Evolutionary conservation across 345 rosid genomes (phyloP).

Genomic region (Eutrema japonicum): DNA sequence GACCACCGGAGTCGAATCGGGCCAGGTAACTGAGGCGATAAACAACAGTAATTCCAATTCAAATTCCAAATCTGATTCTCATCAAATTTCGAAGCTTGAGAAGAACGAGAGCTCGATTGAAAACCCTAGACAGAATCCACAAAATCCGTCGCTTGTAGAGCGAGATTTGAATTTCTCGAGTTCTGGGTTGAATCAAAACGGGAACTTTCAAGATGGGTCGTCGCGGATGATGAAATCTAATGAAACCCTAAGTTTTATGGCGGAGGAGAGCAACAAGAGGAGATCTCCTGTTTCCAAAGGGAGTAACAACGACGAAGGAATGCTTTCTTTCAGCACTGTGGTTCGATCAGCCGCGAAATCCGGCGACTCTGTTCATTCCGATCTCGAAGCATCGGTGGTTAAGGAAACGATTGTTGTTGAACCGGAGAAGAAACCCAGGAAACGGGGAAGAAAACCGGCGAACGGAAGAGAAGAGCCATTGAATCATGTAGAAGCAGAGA

Average conservation of each 20-base stretch:
- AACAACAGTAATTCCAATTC: conserved; percentile 41
- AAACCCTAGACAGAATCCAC: conserved; percentile 28
- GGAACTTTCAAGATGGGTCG: conserved; percentile 57
- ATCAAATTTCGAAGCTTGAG: conserved; percentile 35
- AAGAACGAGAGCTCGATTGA: conserved; percentile 38
- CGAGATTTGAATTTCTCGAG: conserved; percentile 73
- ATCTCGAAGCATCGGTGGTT: conserved; percentile 92
- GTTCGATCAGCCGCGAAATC: conserved; percentile 61
- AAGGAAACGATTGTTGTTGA: conserved; percentile 73
- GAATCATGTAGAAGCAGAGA: conserved; percentile 99
- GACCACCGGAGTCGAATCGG: conserved; percentile 47
- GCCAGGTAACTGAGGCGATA: conserved; percentile 34
- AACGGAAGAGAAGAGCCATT: conserved; percentile 98
- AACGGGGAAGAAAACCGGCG: conserved; percentile 96
- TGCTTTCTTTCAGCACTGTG: conserved; percentile 80
- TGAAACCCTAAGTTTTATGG: conserved; percentile 59
- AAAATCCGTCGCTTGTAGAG: conserved; percentile 31
- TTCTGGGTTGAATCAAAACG: conserved; percentile 44
- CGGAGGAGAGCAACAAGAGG: conserved; percentile 70
- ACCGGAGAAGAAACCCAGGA: conserved; percentile 90
- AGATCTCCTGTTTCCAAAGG: conserved; percentile 57
- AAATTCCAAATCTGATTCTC: conserved; percentile 44
- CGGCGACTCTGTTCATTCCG: conserved; percentile 90
- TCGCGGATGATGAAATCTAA: conserved; percentile 56
- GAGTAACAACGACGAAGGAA: conserved; percentile 64